Conservation (phyloP, 2,329 filamentous ascomycete species). For the Zasmidium angulare region DNA sequence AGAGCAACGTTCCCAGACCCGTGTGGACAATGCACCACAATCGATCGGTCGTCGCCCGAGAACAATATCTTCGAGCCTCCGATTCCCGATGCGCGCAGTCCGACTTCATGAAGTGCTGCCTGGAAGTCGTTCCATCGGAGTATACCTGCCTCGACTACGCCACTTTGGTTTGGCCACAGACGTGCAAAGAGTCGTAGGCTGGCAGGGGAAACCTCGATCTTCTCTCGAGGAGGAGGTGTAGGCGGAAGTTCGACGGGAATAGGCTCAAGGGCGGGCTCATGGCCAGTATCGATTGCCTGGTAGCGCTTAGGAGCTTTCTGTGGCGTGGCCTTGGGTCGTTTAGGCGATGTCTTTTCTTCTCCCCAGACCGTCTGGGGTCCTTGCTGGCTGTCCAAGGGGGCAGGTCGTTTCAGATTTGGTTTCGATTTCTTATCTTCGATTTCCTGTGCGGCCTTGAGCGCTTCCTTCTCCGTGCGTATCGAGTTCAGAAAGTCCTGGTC, state of each 20-base stretch:
- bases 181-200: neutral
- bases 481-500: neutral
- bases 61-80: neutral
- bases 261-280: neutral
- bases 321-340: neutral
- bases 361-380: neutral
- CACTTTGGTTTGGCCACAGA: neutral
- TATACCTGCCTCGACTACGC: neutral
- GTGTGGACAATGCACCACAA: slow-evolving; percentile 2
- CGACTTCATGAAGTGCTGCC: neutral
- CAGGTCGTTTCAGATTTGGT: neutral
- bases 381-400: neutral
- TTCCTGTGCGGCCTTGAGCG: no score
- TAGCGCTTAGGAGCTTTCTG: neutral
- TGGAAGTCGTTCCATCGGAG: neutral
- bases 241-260: neutral
- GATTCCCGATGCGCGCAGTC: neutral
- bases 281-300: neutral
- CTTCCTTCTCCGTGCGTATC: no score
- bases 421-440: neutral
- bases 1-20: neutral
- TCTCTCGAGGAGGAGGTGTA: neutral
- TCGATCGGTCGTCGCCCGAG: neutral
- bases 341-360: neutral
- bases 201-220: no score